Conservation (phyloP, 78 protist species). For the Trichosphaerium sp. region DNA sequence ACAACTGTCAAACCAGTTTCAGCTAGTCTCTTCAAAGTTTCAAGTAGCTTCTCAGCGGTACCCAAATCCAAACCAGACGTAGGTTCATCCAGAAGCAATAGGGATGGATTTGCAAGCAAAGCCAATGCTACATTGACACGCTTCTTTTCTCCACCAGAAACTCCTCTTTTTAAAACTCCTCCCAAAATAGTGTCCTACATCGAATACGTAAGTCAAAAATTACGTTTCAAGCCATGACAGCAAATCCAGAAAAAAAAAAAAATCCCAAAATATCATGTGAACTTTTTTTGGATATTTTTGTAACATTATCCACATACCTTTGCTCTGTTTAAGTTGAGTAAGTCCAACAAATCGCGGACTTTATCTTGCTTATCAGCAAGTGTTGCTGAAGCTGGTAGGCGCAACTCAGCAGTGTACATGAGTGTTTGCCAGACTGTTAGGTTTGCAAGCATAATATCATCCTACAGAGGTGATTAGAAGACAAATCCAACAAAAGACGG, state of each 20-base stretch:
- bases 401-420: constrained; percentile 14
- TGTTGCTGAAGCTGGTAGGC: constrained; percentile 28
- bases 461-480: too few species aligned
- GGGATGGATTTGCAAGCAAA: constrained; percentile 36
- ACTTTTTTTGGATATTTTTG: too few species aligned
- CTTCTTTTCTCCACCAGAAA: constrained; percentile 62
- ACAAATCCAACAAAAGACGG: too few species aligned
- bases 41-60: constrained; percentile 9
- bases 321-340: too few species aligned
- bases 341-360: too few species aligned
- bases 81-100: constrained; percentile 46
- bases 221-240: too few species aligned
- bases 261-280: too few species aligned
- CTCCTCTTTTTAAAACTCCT: constrained; percentile 2
- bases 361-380: too few species aligned
- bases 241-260: too few species aligned
- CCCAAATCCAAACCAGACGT: constrained; percentile 35
- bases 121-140: constrained; percentile 34
- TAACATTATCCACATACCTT: too few species aligned
- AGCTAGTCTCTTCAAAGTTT: constrained; percentile 8
- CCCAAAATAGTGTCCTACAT: not conserved
- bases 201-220: too few species aligned
- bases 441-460: not conserved
- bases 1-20: constrained; percentile 5
- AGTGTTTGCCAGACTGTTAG: constrained; percentile 41